Evolutionary conservation across 78 protist genomes (phyloP), one percentile per base, ranked within the genome.

Genomic region (Dictyostelium firmibasis): DNA sequence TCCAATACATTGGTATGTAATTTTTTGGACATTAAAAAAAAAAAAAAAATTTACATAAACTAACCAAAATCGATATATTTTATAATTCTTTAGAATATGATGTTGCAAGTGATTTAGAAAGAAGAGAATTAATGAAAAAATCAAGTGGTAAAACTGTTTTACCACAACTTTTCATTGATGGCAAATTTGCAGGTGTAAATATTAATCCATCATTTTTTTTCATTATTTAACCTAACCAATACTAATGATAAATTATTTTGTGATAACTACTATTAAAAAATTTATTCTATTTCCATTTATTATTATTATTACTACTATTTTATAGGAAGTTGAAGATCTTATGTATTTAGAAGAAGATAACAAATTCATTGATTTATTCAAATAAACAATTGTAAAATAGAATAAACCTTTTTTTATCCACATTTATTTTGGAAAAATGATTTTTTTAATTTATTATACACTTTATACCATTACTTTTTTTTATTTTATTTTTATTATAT

Each of bases 81-180:
- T n/a, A 38, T 38, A 53, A 86, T 23, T 36, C 50, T 64, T 2
- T 81, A 69, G 94, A 89, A 81, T 89, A 89, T 50, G 94, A 89
- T 89, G 94, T 89, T 81, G 94, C 94, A 16, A 64, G 82, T 89
- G 94, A 89, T 47, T 4, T 2, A 29, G 94, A 53, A 35, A 53
- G 69, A 47, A 89, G 94, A 89, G 85, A 81, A 47, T 18, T 43
- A 8, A 89, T 89, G 94, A 89, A 89, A 81, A 47, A 75, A 23
- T 31, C 20, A 0, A 89, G 94, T 81, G 94, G 94, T 36, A 44
- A 16, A 47, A 79, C 87, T 31, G 82, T n/a, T 18, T 44, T 89
- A 18, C 94, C 94, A 67, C 94, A 89, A 81, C 72, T 89, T 5
- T 81, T 89, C 29, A 77, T 89, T n/a, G 43, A 89, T 89, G 94